phyloP scores from a whole-genome alignment of 352 stramenopile genomes.

The Phytophthora constricta region DNA sequence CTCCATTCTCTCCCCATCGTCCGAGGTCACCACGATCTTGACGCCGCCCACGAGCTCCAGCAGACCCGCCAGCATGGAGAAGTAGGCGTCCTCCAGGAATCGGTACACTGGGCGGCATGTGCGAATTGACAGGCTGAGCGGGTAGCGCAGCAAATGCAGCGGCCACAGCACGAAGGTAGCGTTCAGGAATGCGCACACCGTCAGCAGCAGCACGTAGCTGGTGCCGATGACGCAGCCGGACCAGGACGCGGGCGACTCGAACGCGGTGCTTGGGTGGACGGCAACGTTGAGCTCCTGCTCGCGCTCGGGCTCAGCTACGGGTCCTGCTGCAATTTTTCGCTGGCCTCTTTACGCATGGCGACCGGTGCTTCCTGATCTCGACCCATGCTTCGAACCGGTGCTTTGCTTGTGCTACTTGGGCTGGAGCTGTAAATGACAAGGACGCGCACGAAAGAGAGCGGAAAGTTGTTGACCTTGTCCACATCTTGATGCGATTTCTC shows the following conservation, averaged over 20 bases:
- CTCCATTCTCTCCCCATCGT: slow-evolving; percentile 38
- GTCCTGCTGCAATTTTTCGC: slow-evolving; percentile 2
- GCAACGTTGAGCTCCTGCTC: slow-evolving; percentile 36
- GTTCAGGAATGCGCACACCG: slow-evolving; percentile 63
- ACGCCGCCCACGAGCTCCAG: slow-evolving; percentile 66
- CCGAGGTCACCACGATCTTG: slow-evolving; percentile 62
- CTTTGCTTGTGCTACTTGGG: background rate
- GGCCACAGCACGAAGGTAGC: slow-evolving; percentile 69
- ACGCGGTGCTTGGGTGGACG: slow-evolving; percentile 55
- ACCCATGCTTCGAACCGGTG: slow-evolving; percentile 27
- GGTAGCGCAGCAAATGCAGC: slow-evolving; percentile 49
- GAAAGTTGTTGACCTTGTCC: no score
- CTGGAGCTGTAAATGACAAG: background rate
- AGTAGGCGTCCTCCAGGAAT: slow-evolving; percentile 59
- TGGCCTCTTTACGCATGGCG: background rate
- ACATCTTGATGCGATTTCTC: background rate
- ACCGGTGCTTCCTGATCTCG: slow-evolving; percentile 2
- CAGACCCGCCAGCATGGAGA: slow-evolving; percentile 63
- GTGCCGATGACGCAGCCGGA: slow-evolving; percentile 49
- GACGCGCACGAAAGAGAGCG: background rate
- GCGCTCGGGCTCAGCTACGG: slow-evolving; percentile 23
- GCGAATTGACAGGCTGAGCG: slow-evolving; percentile 27
- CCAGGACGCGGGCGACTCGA: slow-evolving; percentile 52
- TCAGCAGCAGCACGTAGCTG: slow-evolving; percentile 55
- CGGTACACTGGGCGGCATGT: slow-evolving; percentile 40